phyloP scores from a whole-genome alignment of 495 filamentous ascomycete genomes.

The Annulohypoxylon bovei region DNA sequence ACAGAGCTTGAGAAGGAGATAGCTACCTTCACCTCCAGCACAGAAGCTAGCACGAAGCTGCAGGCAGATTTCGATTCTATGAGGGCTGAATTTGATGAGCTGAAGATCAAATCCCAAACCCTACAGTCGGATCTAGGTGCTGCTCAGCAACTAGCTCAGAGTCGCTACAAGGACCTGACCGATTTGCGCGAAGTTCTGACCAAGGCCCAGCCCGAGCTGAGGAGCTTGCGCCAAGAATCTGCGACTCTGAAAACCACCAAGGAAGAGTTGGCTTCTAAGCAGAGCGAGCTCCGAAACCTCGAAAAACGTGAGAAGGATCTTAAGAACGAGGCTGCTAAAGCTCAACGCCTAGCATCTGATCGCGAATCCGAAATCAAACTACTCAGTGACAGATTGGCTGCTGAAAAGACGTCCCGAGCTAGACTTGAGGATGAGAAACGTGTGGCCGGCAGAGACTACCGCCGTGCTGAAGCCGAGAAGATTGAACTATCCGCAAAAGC shows the following conservation, averaged over 20 bases:
- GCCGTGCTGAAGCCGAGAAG: slow-evolving; percentile 78
- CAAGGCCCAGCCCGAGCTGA: slow-evolving; percentile 86
- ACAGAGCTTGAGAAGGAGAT: slow-evolving; percentile 71
- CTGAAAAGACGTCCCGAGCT: slow-evolving; percentile 75
- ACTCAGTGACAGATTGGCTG: slow-evolving; percentile 77
- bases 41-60: slow-evolving; percentile 58
- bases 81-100: slow-evolving; percentile 74
- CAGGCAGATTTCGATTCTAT: slow-evolving; percentile 68
- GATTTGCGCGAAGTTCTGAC: slow-evolving; percentile 80
- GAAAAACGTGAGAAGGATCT: slow-evolving; percentile 85
- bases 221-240: slow-evolving; percentile 76
- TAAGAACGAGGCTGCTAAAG: slow-evolving; percentile 72
- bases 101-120: slow-evolving; percentile 73
- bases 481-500: slow-evolving; percentile 76
- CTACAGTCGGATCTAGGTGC: slow-evolving; percentile 87
- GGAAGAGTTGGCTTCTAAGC: slow-evolving; percentile 75
- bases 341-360: slow-evolving; percentile 74
- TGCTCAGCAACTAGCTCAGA: slow-evolving; percentile 83
- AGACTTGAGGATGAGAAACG: slow-evolving; percentile 81
- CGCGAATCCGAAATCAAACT: slow-evolving; percentile 79
- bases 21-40: slow-evolving; percentile 47
- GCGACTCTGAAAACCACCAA: slow-evolving; percentile 74
- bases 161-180: slow-evolving; percentile 86
- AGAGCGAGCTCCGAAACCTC: slow-evolving; percentile 73
- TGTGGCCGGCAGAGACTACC: slow-evolving; percentile 75